Percentiles rank a stretch among this genome's conserved stretches.
phyloP scores from a whole-genome alignment of 176 grass and related monocot genomes.

The Leersia perrieri region DNA sequence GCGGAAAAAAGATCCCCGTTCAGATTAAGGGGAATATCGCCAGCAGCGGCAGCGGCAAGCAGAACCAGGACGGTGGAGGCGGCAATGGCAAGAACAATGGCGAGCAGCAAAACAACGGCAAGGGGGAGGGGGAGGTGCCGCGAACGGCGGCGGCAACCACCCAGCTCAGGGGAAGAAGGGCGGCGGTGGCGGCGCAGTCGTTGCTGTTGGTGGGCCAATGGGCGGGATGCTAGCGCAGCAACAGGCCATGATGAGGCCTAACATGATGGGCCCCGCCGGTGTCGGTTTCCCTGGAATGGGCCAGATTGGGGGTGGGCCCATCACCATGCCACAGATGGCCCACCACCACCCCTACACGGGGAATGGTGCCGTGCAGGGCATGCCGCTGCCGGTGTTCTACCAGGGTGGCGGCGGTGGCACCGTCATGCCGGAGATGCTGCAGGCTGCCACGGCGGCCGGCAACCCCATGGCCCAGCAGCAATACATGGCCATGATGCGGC shows the following conservation, averaged over 20 bases:
- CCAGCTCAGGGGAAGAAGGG: slow-evolving; percentile 29
- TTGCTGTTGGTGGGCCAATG: background rate
- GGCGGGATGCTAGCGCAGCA: slow-evolving; percentile 33
- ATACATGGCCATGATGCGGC: slow-evolving; percentile 43
- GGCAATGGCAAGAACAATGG: slow-evolving; percentile 49
- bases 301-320: slow-evolving; percentile 53
- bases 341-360: slow-evolving; percentile 39
- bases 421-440: slow-evolving; percentile 52
- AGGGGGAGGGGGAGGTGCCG: slow-evolving; percentile 41
- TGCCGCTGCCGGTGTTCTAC: slow-evolving; percentile 45
- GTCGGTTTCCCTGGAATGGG: slow-evolving; percentile 43
- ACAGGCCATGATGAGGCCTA: slow-evolving; percentile 42
- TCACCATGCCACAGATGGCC: slow-evolving; percentile 53
- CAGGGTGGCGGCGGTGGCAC: slow-evolving; percentile 35
- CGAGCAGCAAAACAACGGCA: slow-evolving; percentile 40
- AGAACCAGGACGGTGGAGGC: slow-evolving; percentile 41
- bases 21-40: slow-evolving; percentile 46
- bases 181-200: slow-evolving; percentile 16
- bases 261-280: slow-evolving; percentile 45
- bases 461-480: slow-evolving; percentile 53
- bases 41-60: slow-evolving; percentile 38
- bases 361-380: slow-evolving; percentile 32
- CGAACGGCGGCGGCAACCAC: slow-evolving; percentile 6
- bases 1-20: slow-evolving; percentile 34
- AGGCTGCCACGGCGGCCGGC: slow-evolving; percentile 40